Base-by-base conservation (phyloP, 2,329 filamentous ascomycete genomes). In the Thyridium curvatum region DNA sequence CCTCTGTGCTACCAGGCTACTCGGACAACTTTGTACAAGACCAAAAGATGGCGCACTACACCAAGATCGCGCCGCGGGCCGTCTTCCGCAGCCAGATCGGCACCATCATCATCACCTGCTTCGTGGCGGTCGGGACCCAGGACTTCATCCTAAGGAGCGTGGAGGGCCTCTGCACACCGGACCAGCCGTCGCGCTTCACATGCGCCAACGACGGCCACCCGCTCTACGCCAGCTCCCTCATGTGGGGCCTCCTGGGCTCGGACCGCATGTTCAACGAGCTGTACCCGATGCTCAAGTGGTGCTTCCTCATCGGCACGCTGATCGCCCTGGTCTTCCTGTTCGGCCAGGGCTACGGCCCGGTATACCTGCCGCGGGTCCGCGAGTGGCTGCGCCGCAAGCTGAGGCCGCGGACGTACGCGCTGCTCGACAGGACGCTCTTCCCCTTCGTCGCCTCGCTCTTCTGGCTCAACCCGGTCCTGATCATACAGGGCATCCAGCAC, bases 241-340 rank as follows among this genome's bases (percentile, higher is more conserved):
- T 62, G 55, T 62, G 57, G 57, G 60, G 60, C 3, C 49, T 60
- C 1, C 50, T 63, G 5, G 60, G 60, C 10, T 54, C 52, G 7
- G 42, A 59, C 34, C 47, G 55, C 36, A 62, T 68, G 58, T 69
- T 69, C 48, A 58, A 60, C 39, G 51, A 54, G 4, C 46, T 66
- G 29, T 68, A 68, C 41, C 64, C 64, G 4, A 47, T 67, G 18
- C 55, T 68, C 38, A 63, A 64, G 46, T 68, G 61, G 62, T 68
- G 65, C 41, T 68, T 68, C 52, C 55, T 66, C 16, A 62, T 68
- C 30, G 65, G 65, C 12, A 42, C 53, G 9, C 43, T 41, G 36
- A 49, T 68, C 14, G 56, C 62, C 26, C 15, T 68, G 14, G 39
- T 61, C 18, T 68, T 65, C 41, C 49, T 63, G 12, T 38, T 55